phyloP scores from a whole-genome alignment of 352 stramenopile species.

The Phytophthora sp. region DNA sequence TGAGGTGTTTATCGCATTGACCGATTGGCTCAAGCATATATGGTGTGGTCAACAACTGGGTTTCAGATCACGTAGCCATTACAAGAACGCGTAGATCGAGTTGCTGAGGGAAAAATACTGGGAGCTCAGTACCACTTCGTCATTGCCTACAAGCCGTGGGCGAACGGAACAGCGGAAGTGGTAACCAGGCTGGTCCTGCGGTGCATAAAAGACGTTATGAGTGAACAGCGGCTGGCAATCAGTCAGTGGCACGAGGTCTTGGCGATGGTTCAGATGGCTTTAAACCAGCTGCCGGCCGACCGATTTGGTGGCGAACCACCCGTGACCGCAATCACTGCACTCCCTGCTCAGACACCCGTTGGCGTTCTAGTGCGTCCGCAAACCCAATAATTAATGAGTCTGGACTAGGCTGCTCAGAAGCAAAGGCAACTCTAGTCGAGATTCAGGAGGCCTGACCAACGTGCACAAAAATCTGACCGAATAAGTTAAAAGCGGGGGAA shows the following conservation, averaged over 20 bases:
- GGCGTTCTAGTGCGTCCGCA: too few relatives aligned
- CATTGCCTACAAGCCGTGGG: not conserved
- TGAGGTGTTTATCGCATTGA: constrained; percentile 1
- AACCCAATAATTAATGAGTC: not conserved
- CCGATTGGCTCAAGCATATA: constrained; percentile 26
- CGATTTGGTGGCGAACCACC: not conserved
- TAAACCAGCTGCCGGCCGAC: not conserved
- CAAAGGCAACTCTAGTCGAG: not conserved
- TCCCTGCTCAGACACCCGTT: not conserved
- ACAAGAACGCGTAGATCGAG: constrained; percentile 42
- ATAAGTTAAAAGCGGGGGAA: too few relatives aligned
- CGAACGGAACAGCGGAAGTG: not conserved
- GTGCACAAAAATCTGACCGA: too few relatives aligned
- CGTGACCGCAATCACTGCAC: not conserved
- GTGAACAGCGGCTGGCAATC: not conserved
- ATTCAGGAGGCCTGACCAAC: too few relatives aligned
- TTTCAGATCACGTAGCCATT: constrained; percentile 36
- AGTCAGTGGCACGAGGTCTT: not conserved
- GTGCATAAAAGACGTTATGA: not conserved
- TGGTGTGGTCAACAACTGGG: constrained; percentile 19
- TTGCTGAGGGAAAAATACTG: not conserved
- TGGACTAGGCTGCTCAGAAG: not conserved
- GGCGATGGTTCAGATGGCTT: not conserved
- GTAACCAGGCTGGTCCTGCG: not conserved
- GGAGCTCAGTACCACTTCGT: constrained; percentile 6